Base-by-base conservation (phyloP, 1,284 basidiomycete species). In the Fomitopsis palustris region DNA sequence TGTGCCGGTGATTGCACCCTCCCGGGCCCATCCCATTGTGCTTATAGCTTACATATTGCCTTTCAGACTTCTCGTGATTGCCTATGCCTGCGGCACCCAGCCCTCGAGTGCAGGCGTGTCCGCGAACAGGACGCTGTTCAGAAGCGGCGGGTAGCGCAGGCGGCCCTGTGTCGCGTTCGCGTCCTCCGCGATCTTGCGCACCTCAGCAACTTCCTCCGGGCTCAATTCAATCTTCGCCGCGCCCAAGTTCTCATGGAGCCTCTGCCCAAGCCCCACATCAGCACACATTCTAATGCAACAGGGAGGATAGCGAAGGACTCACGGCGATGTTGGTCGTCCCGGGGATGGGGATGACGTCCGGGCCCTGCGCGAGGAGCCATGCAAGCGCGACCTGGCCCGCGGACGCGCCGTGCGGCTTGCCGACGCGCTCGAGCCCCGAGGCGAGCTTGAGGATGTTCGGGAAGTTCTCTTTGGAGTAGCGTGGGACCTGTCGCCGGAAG, bases 401-500 rank as follows among this genome's bases (percentile, higher is more conserved):
- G 0, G 79, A 77, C 25, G 72, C 69, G 23, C 64, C 61, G 61
- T 76, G 71, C 58, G 69, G 69, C 53, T 67, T 51, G 0, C 73
- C 78, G 56, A 79, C 61, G 14, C 54, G 55, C 12, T 61, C 61
- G 27, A 82, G 61, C 45, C 73, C 70, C n/a, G 78, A 69, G 2
- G 74, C 77, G 25, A 81, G 65, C 53, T 74, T 66, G 33, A 79
- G 65, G 65, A 81, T 80, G 62, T 77, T 74, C 17, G 71, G 67
- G 61, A 81, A 78, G 67, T 82, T 80, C 67, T 79, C 77, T 21
- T 70, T 69, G 29, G 70, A 70, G 66, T 75, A 75, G 73, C 74
- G 74, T 35, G 74, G 77, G 38, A 79, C 61, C 0, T 17, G 53
- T 8, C 66, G 64, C 17, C 81, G 74, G 59, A 77, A 75, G 64